Base-by-base conservation (phyloP, 2,329 filamentous ascomycete species). In the Penicillium sp. region DNA sequence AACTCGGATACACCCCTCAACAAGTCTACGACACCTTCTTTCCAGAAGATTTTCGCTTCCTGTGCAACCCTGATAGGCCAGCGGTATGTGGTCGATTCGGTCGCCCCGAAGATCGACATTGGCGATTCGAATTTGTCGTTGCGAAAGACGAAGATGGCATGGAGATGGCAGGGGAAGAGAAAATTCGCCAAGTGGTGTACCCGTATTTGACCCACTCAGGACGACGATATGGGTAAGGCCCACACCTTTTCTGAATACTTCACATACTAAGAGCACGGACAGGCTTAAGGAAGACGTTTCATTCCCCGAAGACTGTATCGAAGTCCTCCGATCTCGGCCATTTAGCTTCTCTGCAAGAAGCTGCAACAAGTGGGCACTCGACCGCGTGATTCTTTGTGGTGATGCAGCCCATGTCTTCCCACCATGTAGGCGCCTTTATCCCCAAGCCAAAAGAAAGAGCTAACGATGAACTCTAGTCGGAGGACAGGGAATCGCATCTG, bases 401-500 rank as follows among this genome's bases (percentile, higher is more conserved):
- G 81, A 83, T 59, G 74, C 81, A 6, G 80, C 81, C 2, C 81
- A 83, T 63, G 81, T 82, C 4, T 82, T 82, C 56, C 81, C 80
- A 5, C 80, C 81, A 3, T 82, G 72, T 75, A 63, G 55, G 68
- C 65, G 5, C 8, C 22, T 22, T 47, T 46, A 51, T 47, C 19
- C 9, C 3, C 35, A 24, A 22, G 27, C 14, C 2, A 44, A 21
- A 39, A 22, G 13, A 29, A 49, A 5, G 16, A 31, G 1, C 31
- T 27, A 22, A 54, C n/a, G 3, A 21, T 16, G 5, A 3, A 10
- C 4, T 1, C 14, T 39, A 74, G 71, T 78, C 55, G 76, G 74
- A 1, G 76, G 76, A 1, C 76, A 78, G 60, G 76, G 76, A 3
- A 78, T 78, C 35, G 68, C 71, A 3, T 76, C 72, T 2, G 76